Evolutionary conservation across 257 asterid species (phyloP).

Genomic region (Cruciata laevipes): DNA sequence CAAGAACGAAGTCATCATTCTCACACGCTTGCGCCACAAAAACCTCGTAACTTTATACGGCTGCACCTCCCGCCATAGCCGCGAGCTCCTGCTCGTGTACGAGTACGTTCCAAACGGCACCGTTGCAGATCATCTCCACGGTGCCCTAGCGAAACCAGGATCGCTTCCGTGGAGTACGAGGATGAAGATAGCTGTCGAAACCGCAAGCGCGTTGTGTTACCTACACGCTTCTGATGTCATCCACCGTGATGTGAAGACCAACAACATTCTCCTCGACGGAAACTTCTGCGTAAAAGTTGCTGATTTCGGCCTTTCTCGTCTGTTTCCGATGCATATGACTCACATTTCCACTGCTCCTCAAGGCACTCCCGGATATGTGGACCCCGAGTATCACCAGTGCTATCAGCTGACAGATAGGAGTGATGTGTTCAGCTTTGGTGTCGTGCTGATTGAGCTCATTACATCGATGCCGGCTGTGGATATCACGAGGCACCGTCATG

Average conservation of each 20-base stretch:
- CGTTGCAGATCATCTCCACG: conserved; percentile 79
- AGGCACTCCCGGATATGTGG: conserved; percentile 88
- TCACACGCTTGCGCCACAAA: conserved; percentile 43
- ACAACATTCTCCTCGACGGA: conserved; percentile 60
- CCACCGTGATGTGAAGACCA: conserved; percentile 81
- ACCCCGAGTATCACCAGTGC: conserved; percentile 76
- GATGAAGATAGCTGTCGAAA: conserved; percentile 60
- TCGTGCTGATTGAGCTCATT: conserved; percentile 68
- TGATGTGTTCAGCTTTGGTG: conserved; percentile 83
- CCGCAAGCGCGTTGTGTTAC: conserved; percentile 64
- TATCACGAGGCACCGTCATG: conserved; percentile 53
- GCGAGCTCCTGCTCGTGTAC: conserved; percentile 62
- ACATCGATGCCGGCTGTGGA: conserved; percentile 79
- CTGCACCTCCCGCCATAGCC: conserved; percentile 65
- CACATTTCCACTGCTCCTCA: conserved; percentile 91
- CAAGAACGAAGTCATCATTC: conserved; percentile 67
- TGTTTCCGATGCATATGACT: conserved; percentile 53
- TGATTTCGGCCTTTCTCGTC: conserved; percentile 76
- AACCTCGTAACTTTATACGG: conserved; percentile 65
- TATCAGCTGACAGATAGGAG: conserved; percentile 74
- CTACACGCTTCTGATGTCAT: conserved; percentile 64
- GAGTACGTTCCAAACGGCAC: conserved; percentile 74
- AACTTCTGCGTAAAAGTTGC: conserved; percentile 73
- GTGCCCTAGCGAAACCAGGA: conserved; percentile 40
- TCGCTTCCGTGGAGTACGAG: conserved; percentile 57